Evolutionary conservation across 441 rosid genomes (phyloP), one percentile per base, ranked within the genome.

Genomic region (Mallotus japonicus): DNA sequence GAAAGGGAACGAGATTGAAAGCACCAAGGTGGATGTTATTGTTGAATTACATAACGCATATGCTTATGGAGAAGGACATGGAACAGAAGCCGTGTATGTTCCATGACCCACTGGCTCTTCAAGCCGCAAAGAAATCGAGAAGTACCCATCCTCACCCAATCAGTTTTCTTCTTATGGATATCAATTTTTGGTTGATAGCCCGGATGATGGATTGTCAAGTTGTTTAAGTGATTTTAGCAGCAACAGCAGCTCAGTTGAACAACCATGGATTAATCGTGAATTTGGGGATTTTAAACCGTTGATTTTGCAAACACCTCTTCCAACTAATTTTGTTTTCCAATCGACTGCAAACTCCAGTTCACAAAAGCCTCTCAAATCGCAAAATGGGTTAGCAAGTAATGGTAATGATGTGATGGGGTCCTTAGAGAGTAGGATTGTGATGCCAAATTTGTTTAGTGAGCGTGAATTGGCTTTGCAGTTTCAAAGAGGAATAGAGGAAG

Each of bases 51-150:
- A 90, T 93, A 68, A 89, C 73, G 47, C 85, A 93, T 85, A 85
- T 90, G 80, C 94, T 93, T 44, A 79, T 90, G 94, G 98, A 91
- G 78, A 96, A 91, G 83, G 85, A 91, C 79, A 81, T 83, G 83
- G 96, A 78, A 19, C 87, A 83, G 76, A 88, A 82, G n/a, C 85
- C 94, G 0, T 85, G 85, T 42, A 86, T 89, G 96, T 87, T 89
- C 69, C 86, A 82, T 46, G 96, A 91, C 20, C 80, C 95, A 0
- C 75, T 87, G 69, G 95, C 92, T 57, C 90, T 93, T 72, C 90
- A 87, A 59, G 86, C 85, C 66, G 89, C 97, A 0, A 92, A 91
- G 78, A 88, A 81, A 65, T 87, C 90, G 87, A 85, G 79, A 82
- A 84, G 2, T 24, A 66, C 66, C 68, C 74, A 11, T 73, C 82